Percentiles rank a stretch among this genome's conserved stretches.
Conservation (phyloP, 495 filamentous ascomycete genomes). For the Trichocladium uniseriatum region DNA sequence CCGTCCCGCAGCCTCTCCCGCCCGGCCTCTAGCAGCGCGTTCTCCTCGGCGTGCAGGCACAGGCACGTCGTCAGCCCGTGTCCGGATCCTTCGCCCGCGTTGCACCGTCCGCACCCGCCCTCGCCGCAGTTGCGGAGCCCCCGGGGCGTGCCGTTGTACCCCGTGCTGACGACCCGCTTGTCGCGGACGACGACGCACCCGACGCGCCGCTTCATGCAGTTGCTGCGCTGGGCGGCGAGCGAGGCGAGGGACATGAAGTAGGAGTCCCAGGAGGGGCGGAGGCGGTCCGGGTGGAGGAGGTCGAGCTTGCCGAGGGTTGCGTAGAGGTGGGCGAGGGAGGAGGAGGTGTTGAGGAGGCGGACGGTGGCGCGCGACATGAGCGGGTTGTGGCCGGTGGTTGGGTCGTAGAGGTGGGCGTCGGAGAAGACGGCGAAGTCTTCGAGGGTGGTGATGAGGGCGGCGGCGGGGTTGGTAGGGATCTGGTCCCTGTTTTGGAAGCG, state of each 20-base stretch:
- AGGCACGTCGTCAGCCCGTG: slow-evolving; percentile 73
- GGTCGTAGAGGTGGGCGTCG: slow-evolving; percentile 68
- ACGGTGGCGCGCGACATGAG: slow-evolving; percentile 73
- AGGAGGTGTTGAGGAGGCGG: slow-evolving; percentile 74
- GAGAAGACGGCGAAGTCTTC: slow-evolving; percentile 70
- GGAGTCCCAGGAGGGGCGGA: slow-evolving; percentile 91
- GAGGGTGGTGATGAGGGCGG: slow-evolving; percentile 47
- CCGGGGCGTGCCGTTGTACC: slow-evolving; percentile 95
- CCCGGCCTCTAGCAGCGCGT: slow-evolving; percentile 88
- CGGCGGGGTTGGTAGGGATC: slow-evolving; percentile 55
- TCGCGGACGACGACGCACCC: slow-evolving; percentile 91
- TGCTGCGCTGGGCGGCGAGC: slow-evolving; percentile 80
- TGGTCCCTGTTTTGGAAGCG: slow-evolving; percentile 41
- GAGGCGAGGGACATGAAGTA: slow-evolving; percentile 97
- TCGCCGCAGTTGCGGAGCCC: slow-evolving; percentile 83
- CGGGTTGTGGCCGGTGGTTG: slow-evolving; percentile 52
- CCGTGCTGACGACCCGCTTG: slow-evolving; percentile 81
- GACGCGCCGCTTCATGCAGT: slow-evolving; percentile 96
- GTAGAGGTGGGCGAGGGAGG: slow-evolving; percentile 59
- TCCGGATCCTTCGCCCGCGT: slow-evolving; percentile 57
- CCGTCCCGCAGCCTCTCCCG: slow-evolving; percentile 73
- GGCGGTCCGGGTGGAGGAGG: slow-evolving; percentile 64
- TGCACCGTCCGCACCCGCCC: slow-evolving; percentile 86
- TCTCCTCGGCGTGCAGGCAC: slow-evolving; percentile 95
- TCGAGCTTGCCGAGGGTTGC: slow-evolving; percentile 57